Conservation (phyloP, 2,329 filamentous ascomycete species). For the Chrysosphaeria jannelii region DNA sequence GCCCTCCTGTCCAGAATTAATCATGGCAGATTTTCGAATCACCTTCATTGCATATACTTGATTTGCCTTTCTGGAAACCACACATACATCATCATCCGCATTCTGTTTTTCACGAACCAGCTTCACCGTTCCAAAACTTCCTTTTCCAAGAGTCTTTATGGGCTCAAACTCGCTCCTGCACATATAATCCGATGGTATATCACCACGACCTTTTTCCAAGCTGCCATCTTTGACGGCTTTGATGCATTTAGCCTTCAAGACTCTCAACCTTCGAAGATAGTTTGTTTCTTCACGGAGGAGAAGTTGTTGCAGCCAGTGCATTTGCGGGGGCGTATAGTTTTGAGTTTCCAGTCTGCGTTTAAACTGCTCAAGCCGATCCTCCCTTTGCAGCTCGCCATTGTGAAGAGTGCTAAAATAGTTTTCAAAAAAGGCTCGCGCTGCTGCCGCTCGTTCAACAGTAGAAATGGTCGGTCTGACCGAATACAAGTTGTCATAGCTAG, state of each 20-base stretch:
- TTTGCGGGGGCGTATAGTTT: conserved; percentile 19
- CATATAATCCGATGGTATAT: neutral
- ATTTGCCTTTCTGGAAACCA: conserved; percentile 7
- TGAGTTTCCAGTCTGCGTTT: conserved; percentile 29
- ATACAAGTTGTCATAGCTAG: too few species aligned
- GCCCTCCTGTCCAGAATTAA: conserved; percentile 70
- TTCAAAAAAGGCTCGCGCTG: conserved; percentile 67
- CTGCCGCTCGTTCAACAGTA: conserved; percentile 51
- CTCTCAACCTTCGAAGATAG: conserved; percentile 42
- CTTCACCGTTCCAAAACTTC: conserved; percentile 78
- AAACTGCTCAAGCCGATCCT: conserved; percentile 27
- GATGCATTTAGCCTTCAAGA: conserved; percentile 22
- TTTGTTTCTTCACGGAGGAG: conserved; percentile 41
- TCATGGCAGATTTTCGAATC: conserved; percentile 80
- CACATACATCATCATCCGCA: neutral
- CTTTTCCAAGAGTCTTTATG: conserved; percentile 62
- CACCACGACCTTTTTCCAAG: neutral
- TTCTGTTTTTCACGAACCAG: conserved; percentile 38
- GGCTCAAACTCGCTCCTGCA: conserved; percentile 37
- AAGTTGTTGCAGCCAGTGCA: conserved; percentile 20
- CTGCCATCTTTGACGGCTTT: conserved; percentile 1
- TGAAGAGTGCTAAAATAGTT: conserved; percentile 51
- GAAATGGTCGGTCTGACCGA: conserved; percentile 6
- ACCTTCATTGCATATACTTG: conserved; percentile 90
- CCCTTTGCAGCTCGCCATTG: conserved; percentile 22